These are phyloP conservation scores for Encephalitozoon cuniculi DNA, from an alignment of 371 early-diverging fungal species.

Conservation along the genomic window DNA sequence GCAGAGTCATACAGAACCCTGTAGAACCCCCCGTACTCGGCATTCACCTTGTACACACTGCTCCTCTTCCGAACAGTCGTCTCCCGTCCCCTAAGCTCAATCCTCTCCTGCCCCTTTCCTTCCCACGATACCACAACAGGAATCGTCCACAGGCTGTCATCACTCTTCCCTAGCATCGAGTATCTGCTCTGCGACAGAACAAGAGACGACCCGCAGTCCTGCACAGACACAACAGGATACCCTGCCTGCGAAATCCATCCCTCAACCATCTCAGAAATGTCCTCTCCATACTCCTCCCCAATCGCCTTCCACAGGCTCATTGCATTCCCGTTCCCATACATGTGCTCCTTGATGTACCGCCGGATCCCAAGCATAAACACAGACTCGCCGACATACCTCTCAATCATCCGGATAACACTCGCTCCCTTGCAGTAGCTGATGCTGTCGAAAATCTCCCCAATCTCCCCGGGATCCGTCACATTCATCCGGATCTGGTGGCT, in stretches of 20 bases:
- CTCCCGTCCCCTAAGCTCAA: constrained; percentile 8
- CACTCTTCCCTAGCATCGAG: constrained; percentile 66
- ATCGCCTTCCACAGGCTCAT: constrained; percentile 74
- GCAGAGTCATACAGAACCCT: constrained; percentile 65
- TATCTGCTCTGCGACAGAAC: constrained; percentile 65
- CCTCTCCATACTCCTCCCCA: constrained; percentile 64
- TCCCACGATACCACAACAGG: constrained; percentile 66
- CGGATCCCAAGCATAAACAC: constrained; percentile 65
- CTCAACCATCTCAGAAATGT: constrained; percentile 70
- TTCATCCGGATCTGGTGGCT: constrained; percentile 81
- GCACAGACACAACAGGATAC: constrained; percentile 58
- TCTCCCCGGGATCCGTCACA: constrained; percentile 70
- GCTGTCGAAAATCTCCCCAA: constrained; percentile 70
- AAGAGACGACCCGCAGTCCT: constrained; percentile 58
- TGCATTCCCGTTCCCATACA: constrained; percentile 73
- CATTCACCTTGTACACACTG: constrained; percentile 64
- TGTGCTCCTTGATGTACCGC: constrained; percentile 69
- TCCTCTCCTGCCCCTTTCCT: constrained; percentile 64
- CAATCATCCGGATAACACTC: constrained; percentile 77
- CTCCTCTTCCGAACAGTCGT: background rate
- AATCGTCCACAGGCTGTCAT: constrained; percentile 52
- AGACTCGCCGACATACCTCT: constrained; percentile 68
- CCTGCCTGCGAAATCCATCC: constrained; percentile 77
- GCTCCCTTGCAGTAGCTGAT: constrained; percentile 79
- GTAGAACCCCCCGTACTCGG: constrained; percentile 65